Evolutionary conservation across 768 basidiomycete genomes (phyloP), one percentile per base, ranked within the genome.

Genomic region (Crepidotus variabilis): DNA sequence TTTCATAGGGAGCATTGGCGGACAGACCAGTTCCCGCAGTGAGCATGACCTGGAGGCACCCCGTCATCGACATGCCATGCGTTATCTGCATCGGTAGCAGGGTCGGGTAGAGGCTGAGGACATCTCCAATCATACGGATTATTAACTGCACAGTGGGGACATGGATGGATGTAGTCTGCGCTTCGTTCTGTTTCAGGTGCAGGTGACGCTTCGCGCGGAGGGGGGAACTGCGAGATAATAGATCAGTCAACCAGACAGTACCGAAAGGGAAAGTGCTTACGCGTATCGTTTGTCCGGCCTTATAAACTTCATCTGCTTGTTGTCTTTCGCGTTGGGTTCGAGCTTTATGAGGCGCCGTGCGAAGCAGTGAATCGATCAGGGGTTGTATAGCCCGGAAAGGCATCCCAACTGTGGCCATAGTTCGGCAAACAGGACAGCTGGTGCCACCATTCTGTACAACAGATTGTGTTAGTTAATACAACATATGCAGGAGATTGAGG

Each of bases 261-360:
- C n/a, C 7, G 13, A 2, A 1, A 13, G 4, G 16, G 43, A 45
- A 36, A 33, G 23, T 35, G 72, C 81, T 55, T 68, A 92, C 90
- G 64, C 86, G 78, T 69, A 92, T 76, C 22, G 78, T 75, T 28
- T 77, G 69, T 1, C 87, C 87, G 24, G 75, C 66, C 57, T 77
- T 80, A 64, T 93, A 94, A 22, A 93, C 72, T 56, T 90, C 89
- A 63, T 94, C 92, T 2, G 92, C 92, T 70, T 94, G 92, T 56
- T 81, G 76, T 20, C 85, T 82, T 66, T 94, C 92, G 36, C 86
- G 75, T 63, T 82, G 81, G 33, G 86, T 72, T 47, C 92, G 85
- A 47, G 78, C 78, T 65, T 80, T 84, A 34, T 84, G 79, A 13
- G 92, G 92, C 14, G 84, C 85, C 39, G 76, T 72, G n/a, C 87